These are phyloP conservation scores for Aureobasidium musti DNA, from an alignment of 2,329 filamentous ascomycete genomes.

Conservation along the genomic window DNA sequence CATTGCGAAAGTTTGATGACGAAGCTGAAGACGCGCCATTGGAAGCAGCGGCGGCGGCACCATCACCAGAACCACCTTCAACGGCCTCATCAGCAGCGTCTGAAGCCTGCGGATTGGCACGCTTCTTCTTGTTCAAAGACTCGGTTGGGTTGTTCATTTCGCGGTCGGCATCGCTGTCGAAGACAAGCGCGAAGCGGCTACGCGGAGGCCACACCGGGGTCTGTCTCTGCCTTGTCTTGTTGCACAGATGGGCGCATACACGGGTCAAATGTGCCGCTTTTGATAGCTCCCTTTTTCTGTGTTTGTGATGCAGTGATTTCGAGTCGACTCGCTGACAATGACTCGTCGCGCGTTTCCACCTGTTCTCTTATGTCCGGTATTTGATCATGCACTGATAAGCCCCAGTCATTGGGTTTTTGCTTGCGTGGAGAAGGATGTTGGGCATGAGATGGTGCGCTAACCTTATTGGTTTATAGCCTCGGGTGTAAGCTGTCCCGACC, in stretches of 20 bases:
- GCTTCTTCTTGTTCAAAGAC: conserved; percentile 29
- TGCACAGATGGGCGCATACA: neutral
- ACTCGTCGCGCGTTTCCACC: conserved; percentile 20
- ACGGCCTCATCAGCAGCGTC: conserved; percentile 5
- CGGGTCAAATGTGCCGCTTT: neutral
- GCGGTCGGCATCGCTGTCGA: conserved; percentile 25
- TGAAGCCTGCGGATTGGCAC: conserved; percentile 16
- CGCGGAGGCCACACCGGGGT: conserved; percentile 22
- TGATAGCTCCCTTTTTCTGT: neutral
- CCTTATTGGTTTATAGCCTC: conserved; percentile 10
- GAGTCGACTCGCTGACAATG: neutral
- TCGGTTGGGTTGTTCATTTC: conserved; percentile 28
- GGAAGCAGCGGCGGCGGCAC: neutral
- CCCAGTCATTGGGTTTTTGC: conserved; percentile 16
- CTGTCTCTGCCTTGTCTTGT: neutral
- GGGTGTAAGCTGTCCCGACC: neutral
- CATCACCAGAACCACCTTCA: conserved; percentile 8
- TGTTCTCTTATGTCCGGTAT: conserved; percentile 6
- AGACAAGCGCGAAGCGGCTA: conserved; percentile 24
- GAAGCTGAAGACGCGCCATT: conserved; percentile 53
- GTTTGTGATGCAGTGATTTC: neutral
- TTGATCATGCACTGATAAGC: conserved; percentile 23
- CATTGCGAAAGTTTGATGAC: conserved; percentile 64
- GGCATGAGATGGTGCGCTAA: conserved; percentile 11
- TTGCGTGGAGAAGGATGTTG: conserved; percentile 4